Base-by-base conservation (phyloP, 1,284 basidiomycete genomes). In the Malassezia psittaci region DNA sequence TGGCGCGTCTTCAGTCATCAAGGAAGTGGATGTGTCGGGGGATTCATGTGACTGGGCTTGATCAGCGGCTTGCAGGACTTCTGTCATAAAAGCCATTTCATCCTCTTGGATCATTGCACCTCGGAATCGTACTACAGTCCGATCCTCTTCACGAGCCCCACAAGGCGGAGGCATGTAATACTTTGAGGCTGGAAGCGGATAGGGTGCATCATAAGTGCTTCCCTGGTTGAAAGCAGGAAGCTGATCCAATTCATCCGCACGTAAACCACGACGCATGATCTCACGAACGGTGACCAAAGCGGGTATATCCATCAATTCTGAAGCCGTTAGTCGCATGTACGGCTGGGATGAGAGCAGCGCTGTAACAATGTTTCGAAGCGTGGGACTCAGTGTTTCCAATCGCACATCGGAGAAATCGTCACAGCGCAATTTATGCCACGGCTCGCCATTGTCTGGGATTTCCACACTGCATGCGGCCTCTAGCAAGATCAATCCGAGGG, bases 381-480 rank as follows among this genome's bases (percentile, higher is more conserved):
- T 59, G 5, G 67, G 65, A 47, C 64, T 69, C 24, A 85, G 82
- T n/a, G 81, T 80, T 9, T 79, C 75, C 2, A 83, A 76, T 72
- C 90, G 86, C 51, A 96, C 85, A 69, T 91, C 88, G 46, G 84
- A 83, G 72, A 96, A 90, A 77, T 99, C 88, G 76, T 94, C 87
- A 56, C 83, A 83, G 48, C 94, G 85, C 40, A 98, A 81, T 64
- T 87, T 85, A 68, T 94, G 90, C 94, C 94, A 99, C 1, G 86
- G 82, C 62, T 88, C 88, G 66, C 96, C 93, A 83, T 91, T 80
- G 77, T 93, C 90, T 69, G 94, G 94, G 36, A 99, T 86, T 59
- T 93, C 84, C 64, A 98, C 90, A 75, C 96, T 96, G 63, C 89
- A 84, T 36, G 90, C 87, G 48, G 89, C 85, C 79, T 99, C 94